Conservation (phyloP, 768 basidiomycete genomes). For the Suillus luteus region DNA sequence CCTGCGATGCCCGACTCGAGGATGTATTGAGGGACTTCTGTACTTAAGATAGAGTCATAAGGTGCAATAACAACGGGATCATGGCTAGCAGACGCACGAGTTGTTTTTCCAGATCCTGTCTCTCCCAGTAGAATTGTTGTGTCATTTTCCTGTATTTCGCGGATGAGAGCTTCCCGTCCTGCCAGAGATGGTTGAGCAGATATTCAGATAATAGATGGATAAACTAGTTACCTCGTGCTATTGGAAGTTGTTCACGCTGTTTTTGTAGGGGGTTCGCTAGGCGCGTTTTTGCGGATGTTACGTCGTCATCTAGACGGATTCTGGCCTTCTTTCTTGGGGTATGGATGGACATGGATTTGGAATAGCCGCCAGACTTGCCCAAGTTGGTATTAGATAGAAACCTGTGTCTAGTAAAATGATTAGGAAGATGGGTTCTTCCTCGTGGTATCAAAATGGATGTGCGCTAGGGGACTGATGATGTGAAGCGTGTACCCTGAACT, state of each 20-base stretch:
- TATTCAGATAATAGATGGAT: not conserved
- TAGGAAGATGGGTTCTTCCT: not conserved
- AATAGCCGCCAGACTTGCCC: not conserved
- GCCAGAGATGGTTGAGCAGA: constrained; percentile 7
- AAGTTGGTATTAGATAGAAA: not conserved
- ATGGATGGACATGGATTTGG: constrained; percentile 21
- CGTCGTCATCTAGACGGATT: constrained; percentile 26
- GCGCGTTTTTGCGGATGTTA: constrained; percentile 16
- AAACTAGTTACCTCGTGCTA: constrained; percentile 64
- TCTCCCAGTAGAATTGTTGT: constrained; percentile 92
- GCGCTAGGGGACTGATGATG: not conserved
- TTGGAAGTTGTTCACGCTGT: constrained; percentile 73
- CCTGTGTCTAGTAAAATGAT: not conserved
- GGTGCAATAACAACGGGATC: constrained; percentile 5
- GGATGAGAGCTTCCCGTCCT: constrained; percentile 78
- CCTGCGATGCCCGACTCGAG: constrained; percentile 78
- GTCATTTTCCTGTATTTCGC: constrained; percentile 75
- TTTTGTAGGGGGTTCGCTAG: constrained; percentile 46
- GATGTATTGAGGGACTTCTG: constrained; percentile 97
- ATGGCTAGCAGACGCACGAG: constrained; percentile 64
- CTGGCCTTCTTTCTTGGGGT: constrained; percentile 31
- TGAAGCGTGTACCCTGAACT: not conserved
- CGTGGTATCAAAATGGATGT: not conserved
- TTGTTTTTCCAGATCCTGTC: constrained; percentile 98
- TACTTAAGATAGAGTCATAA: constrained; percentile 26